Evolutionary conservation across 495 filamentous ascomycete species (phyloP).

Genomic region (Margaritispora aquatica): DNA sequence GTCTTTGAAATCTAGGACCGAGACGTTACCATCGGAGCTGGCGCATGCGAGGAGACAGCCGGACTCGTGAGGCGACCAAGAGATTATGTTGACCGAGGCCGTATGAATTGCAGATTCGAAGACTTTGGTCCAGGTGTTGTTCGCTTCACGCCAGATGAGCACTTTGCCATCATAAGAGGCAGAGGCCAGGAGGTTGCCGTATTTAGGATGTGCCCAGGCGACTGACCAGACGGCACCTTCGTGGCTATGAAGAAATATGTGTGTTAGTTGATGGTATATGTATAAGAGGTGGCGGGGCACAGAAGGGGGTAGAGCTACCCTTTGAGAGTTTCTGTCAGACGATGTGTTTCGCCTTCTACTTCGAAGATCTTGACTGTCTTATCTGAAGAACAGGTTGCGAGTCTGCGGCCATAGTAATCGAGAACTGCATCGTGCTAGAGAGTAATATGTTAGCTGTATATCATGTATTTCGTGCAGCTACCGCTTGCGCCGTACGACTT

Average conservation of each 20-base stretch:
- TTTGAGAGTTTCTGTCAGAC: constrained; percentile 86
- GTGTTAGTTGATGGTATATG: neutral
- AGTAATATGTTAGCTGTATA: neutral
- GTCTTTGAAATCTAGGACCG: constrained; percentile 92
- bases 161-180: constrained; percentile 96
- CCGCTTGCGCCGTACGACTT: neutral
- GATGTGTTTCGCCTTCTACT: constrained; percentile 89
- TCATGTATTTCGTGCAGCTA: neutral
- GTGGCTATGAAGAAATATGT: constrained; percentile 61
- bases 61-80: constrained; percentile 93
- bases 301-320: constrained; percentile 54
- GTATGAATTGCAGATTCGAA: constrained; percentile 89
- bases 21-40: constrained; percentile 85
- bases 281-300: constrained; percentile 10
- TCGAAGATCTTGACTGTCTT: constrained; percentile 99
- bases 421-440: constrained; percentile 90
- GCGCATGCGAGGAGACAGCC: constrained; percentile 94
- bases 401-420: constrained; percentile 94
- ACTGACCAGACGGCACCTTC: constrained; percentile 96
- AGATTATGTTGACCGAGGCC: constrained; percentile 90
- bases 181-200: constrained; percentile 93
- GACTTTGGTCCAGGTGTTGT: constrained; percentile 67
- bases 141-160: constrained; percentile 93
- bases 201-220: constrained; percentile 97
- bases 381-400: constrained; percentile 97